Base-by-base conservation (phyloP, 176 grass and related monocot genomes). In the Typha latifolia region DNA sequence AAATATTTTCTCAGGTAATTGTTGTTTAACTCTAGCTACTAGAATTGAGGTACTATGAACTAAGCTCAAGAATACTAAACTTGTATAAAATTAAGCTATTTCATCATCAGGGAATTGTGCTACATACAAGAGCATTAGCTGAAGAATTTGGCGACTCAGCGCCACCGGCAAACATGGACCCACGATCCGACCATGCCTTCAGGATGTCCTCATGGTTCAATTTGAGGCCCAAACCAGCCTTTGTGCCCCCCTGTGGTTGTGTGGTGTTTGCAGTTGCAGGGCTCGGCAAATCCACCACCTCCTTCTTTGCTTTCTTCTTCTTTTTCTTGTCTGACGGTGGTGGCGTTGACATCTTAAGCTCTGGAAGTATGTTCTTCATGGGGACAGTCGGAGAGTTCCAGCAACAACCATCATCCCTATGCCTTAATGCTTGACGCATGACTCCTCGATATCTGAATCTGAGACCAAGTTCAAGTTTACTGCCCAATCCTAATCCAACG, bases 201-300 rank as follows among this genome's bases (percentile, higher is more conserved):
- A 93, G 79, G 61, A 99, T 73, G 12, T 90, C 84, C 29, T 83
- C 86, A 66, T 87, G 62, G 76, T 93, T 88, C 64, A 94, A 71
- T 71, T 93, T 93, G 49, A 99, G 83, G 29, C 89, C 95, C 76
- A 99, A 48, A 13, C 82, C 84, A 4, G 80, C 37, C 37, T 43
- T 87, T 13, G 80, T 69, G 2, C 72, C 69, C 67, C 74, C 80
- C 8, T 82, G 71, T 56, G 12, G 12, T n/a, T 57, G 32, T 72
- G 80, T 74, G 22, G 62, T 64, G 14, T 63, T 72, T 12, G 63
- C 72, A 48, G 48, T 48, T 22, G 72, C 71, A 51, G 82, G 73
- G 48, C 71, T 65, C 43, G 70, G 63, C 12, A 48, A 63, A 22
- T 34, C 47, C 48, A 55, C 15, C 12, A 32, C 7, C 20, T 74